Evolutionary conservation across 345 rosid species (phyloP).

Genomic region (Brassica napus): DNA sequence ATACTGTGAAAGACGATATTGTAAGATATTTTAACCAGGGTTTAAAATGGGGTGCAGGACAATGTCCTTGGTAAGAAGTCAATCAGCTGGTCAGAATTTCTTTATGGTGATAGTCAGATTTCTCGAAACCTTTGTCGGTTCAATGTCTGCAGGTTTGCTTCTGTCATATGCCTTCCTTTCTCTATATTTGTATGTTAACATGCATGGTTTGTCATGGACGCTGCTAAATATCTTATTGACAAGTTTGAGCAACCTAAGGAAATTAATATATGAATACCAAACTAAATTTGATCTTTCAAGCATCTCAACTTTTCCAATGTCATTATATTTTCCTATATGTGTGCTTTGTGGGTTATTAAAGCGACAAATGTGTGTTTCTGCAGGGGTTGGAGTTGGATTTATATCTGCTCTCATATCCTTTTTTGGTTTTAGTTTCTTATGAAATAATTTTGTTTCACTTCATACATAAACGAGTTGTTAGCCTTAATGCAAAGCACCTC

Average conservation of each 20-base stretch:
- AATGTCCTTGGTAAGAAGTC: conserved; percentile 85
- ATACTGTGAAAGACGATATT: conserved; percentile 11
- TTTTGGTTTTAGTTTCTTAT: conserved; percentile 24
- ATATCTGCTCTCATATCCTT: conserved; percentile 97
- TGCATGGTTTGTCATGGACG: conserved; percentile 16
- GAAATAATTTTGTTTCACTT: background rate
- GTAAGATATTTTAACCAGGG: conserved; percentile 28
- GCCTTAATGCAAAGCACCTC: conserved; percentile 86
- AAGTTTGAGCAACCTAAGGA: conserved; percentile 19
- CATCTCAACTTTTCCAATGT: conserved; percentile 1
- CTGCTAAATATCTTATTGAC: background rate
- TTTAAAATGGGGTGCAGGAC: conserved; percentile 65
- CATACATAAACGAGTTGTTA: conserved; percentile 38
- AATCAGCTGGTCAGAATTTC: conserved; percentile 69
- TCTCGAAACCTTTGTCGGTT: conserved; percentile 97
- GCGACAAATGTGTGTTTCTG: conserved; percentile 32
- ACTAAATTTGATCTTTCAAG: conserved; percentile 11
- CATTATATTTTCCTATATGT: conserved; percentile 7
- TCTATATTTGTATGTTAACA: conserved; percentile 1
- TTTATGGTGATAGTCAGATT: conserved; percentile 83
- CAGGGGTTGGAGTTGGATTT: conserved; percentile 99
- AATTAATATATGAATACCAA: background rate
- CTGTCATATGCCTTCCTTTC: conserved; percentile 8
- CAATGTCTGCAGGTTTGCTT: conserved; percentile 88
- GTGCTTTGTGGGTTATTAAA: conserved; percentile 30